Conservation (phyloP, 2,329 filamentous ascomycete genomes). For the Phyllosticta citribraziliensis region DNA sequence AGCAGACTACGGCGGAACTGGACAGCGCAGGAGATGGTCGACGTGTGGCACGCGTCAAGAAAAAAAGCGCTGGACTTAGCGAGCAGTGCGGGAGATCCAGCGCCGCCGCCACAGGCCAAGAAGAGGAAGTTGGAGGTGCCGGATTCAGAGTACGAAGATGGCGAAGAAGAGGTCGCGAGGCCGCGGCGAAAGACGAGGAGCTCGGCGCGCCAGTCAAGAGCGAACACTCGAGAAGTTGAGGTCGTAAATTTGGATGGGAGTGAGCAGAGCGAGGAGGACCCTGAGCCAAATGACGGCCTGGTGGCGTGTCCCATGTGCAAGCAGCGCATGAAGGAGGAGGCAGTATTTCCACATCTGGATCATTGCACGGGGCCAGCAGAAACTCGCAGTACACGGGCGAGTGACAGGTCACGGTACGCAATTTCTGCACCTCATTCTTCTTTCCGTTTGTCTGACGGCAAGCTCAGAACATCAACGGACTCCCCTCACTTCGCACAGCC, state of each 20-base stretch:
- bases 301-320: conserved; percentile 78
- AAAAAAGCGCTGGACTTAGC: conserved; percentile 56
- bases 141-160: conserved; percentile 38
- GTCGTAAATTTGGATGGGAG: conserved; percentile 15
- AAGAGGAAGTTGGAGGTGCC: conserved; percentile 45
- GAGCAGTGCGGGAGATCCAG: conserved; percentile 21
- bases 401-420: conserved; percentile 20
- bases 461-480: neutral
- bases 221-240: conserved; percentile 15
- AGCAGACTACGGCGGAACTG: conserved; percentile 76
- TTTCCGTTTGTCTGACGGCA: neutral
- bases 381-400: conserved; percentile 17
- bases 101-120: conserved; percentile 18
- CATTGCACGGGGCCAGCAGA: conserved; percentile 42
- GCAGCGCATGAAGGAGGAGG: conserved; percentile 66
- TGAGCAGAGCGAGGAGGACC: conserved; percentile 27
- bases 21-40: conserved; percentile 74
- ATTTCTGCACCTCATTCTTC: neutral
- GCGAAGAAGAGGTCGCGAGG: conserved; percentile 38
- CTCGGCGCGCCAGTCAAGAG: conserved; percentile 22
- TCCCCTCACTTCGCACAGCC: conserved; percentile 15
- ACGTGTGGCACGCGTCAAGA: conserved; percentile 62
- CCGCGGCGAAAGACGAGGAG: conserved; percentile 33
- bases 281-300: conserved; percentile 56
- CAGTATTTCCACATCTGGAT: conserved; percentile 75